Percentiles rank a stretch among this genome's conserved stretches.
Evolutionary conservation across 352 stramenopile genomes (phyloP).

Genomic region (Vaucheria bursata): DNA sequence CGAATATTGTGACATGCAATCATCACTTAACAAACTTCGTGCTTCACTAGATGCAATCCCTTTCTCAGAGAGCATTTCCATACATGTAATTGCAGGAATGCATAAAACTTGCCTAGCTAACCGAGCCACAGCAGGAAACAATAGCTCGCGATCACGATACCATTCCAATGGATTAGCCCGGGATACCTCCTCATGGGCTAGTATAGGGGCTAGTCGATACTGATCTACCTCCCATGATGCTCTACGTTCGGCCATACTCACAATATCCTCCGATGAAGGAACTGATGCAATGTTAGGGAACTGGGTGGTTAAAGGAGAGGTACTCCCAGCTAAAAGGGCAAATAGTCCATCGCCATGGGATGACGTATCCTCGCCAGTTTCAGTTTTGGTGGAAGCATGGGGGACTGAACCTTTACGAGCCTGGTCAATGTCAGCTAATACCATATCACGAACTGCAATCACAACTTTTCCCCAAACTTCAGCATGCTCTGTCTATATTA

Average conservation of each 20-base stretch:
- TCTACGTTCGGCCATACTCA: neutral
- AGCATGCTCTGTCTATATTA: neutral
- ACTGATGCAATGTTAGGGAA: too few species aligned
- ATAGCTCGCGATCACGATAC: neutral
- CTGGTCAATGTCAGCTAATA: neutral
- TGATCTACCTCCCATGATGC: neutral
- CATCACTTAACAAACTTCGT: too few species aligned
- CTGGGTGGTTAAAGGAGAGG: neutral
- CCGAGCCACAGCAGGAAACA: neutral
- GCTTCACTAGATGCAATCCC: neutral
- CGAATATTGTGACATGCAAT: too few species aligned
- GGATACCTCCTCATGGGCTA: neutral
- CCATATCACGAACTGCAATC: neutral
- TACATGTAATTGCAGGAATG: neutral
- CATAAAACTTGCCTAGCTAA: neutral
- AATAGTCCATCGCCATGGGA: neutral
- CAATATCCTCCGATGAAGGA: slow-evolving; percentile 2
- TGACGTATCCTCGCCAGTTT: too few species aligned
- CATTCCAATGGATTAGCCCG: neutral
- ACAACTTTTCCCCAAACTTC: neutral
- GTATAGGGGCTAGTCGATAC: neutral
- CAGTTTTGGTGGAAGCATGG: too few species aligned
- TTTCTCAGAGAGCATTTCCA: neutral
- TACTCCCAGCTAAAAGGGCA: neutral
- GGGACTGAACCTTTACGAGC: neutral